phyloP scores from a whole-genome alignment of 2,329 filamentous ascomycete species.

The Trichoderma sp. region DNA sequence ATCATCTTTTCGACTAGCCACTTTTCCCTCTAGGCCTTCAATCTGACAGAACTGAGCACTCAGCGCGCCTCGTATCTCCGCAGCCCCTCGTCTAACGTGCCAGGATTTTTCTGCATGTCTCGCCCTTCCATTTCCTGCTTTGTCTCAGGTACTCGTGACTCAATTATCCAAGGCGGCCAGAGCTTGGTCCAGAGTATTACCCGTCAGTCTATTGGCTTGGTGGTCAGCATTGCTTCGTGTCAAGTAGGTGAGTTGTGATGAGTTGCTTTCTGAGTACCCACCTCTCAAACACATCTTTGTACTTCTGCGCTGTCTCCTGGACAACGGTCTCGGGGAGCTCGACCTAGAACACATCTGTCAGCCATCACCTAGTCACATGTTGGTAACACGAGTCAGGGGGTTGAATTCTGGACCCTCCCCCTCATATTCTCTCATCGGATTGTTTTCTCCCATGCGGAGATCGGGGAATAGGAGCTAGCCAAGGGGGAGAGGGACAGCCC shows the following conservation, averaged over 20 bases:
- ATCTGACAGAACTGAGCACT: not conserved
- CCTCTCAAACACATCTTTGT: conserved; percentile 64
- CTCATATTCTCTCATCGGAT: not conserved
- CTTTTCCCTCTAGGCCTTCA: not conserved
- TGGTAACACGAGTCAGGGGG: not conserved
- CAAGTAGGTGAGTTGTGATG: not conserved
- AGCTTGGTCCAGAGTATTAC: conserved; percentile 21
- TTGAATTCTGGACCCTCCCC: not conserved
- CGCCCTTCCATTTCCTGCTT: not conserved
- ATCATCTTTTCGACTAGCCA: not conserved
- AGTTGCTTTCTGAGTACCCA: not conserved
- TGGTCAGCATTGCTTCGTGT: not conserved
- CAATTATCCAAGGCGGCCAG: conserved; percentile 18
- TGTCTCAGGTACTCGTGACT: not conserved
- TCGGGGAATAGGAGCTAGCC: not conserved
- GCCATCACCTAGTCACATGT: not conserved
- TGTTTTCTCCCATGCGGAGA: not conserved
- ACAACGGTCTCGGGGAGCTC: conserved; percentile 62
- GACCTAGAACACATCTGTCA: not conserved
- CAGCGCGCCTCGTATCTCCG: not conserved
- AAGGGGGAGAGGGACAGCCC: not conserved
- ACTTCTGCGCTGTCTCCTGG: conserved; percentile 67
- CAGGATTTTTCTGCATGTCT: not conserved
- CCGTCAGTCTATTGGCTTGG: conserved; percentile 16
- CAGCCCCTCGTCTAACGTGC: too few relatives aligned